These are phyloP conservation scores for Termitomyces sp. DNA, from an alignment of 768 basidiomycete genomes.

Conservation along the genomic window DNA sequence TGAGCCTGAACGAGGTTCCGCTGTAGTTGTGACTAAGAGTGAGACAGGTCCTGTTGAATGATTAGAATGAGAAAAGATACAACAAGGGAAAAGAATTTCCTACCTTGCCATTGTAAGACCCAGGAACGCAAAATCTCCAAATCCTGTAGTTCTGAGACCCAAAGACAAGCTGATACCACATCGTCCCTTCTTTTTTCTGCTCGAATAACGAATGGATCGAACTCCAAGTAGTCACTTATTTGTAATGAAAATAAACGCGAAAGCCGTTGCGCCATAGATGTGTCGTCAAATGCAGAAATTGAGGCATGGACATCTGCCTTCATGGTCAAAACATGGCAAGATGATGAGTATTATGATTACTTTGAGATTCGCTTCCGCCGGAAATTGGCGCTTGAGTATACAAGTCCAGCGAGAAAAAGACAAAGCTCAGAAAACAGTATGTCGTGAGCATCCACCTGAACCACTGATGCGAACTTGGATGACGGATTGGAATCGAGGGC, in stretches of 20 bases:
- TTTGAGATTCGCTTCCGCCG: background rate
- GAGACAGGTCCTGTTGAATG: conserved; percentile 42
- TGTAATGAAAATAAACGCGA: conserved; percentile 33
- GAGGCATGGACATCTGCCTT: conserved; percentile 5
- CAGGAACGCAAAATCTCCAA: conserved; percentile 34
- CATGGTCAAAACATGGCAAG: conserved; percentile 4
- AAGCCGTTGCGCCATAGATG: conserved; percentile 30
- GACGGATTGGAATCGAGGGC: conserved; percentile 13
- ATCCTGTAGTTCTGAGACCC: conserved; percentile 35
- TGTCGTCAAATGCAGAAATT: conserved; percentile 22
- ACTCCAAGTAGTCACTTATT: conserved; percentile 17
- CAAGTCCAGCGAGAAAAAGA: conserved; percentile 32
- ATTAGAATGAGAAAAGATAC: background rate
- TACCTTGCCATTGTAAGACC: conserved; percentile 44
- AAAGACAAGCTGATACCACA: conserved; percentile 46
- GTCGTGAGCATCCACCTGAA: conserved; percentile 27
- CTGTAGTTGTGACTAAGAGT: conserved; percentile 39
- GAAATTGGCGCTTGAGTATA: conserved; percentile 19
- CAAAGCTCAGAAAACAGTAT: conserved; percentile 41
- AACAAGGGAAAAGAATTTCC: background rate
- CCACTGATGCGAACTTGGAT: conserved; percentile 25
- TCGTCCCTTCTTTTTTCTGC: conserved; percentile 13
- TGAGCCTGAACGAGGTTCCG: conserved; percentile 19
- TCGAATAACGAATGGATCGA: conserved; percentile 36
- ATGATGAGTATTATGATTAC: background rate